Conservation (phyloP, 768 basidiomycete genomes). For the Termitomyces sp. region DNA sequence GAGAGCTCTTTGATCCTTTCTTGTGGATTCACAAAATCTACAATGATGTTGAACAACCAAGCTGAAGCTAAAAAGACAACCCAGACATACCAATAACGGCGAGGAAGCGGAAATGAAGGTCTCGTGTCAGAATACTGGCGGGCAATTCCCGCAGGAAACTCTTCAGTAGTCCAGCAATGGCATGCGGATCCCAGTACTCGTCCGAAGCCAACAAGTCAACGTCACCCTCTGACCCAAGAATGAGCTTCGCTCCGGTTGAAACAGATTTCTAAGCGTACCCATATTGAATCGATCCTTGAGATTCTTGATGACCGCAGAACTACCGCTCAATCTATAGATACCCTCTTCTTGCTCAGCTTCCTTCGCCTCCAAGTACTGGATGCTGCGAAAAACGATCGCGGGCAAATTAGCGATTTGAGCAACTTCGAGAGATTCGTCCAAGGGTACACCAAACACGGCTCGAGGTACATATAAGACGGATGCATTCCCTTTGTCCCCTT, state of each 20-base stretch:
- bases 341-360: constrained; percentile 96
- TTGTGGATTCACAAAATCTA: constrained; percentile 85
- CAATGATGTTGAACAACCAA: constrained; percentile 2
- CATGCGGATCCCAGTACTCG: constrained; percentile 97
- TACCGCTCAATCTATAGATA: constrained; percentile 93
- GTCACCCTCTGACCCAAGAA: constrained; percentile 74
- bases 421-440: constrained; percentile 85
- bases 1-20: constrained; percentile 88
- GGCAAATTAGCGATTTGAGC: constrained; percentile 88
- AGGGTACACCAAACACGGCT: constrained; percentile 83
- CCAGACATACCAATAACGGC: constrained; percentile 81
- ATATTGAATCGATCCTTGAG: constrained; percentile 90
- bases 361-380: constrained; percentile 92
- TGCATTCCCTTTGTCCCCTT: constrained; percentile 29
- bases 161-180: constrained; percentile 93
- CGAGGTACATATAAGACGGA: constrained; percentile 42
- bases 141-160: constrained; percentile 91
- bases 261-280: constrained; percentile 44
- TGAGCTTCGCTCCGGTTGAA: constrained; percentile 6
- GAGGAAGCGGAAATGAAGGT: constrained; percentile 87
- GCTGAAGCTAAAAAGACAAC: neutral
- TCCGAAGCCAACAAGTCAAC: constrained; percentile 82
- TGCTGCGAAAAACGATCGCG: constrained; percentile 91
- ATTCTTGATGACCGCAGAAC: constrained; percentile 90
- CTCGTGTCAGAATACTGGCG: constrained; percentile 85